Conservation (phyloP, 1,139 yeast genomes). For the Komagataea norvegica region DNA sequence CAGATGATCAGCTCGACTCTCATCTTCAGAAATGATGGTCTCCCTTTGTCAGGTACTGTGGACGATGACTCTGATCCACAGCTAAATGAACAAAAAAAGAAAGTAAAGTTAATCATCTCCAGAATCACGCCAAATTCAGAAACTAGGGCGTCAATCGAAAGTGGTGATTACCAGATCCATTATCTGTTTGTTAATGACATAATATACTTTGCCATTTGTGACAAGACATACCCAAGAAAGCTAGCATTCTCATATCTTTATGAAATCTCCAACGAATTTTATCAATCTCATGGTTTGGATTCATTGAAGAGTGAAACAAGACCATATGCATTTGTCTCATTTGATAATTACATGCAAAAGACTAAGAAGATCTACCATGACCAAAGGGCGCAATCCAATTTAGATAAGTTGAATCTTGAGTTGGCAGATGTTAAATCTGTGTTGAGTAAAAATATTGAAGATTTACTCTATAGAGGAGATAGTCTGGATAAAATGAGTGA, state of each 20-base stretch:
- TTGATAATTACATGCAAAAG: conserved; percentile 78
- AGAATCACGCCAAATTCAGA: conserved; percentile 79
- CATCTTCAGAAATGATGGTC: conserved; percentile 70
- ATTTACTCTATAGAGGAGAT: conserved; percentile 89
- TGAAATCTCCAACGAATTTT: conserved; percentile 80
- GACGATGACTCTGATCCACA: conserved; percentile 65
- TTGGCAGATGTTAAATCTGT: conserved; percentile 90
- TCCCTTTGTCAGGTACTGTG: conserved; percentile 89
- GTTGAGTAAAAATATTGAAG: conserved; percentile 95
- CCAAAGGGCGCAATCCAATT: conserved; percentile 81
- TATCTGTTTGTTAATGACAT: conserved; percentile 62
- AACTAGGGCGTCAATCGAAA: conserved; percentile 79
- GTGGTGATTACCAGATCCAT: conserved; percentile 71
- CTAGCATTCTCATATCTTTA: conserved; percentile 82
- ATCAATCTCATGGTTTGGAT: conserved; percentile 71
- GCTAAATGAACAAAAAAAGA: conserved; percentile 74
- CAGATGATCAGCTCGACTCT: conserved; percentile 69
- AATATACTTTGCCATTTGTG: conserved; percentile 74
- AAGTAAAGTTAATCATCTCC: conserved; percentile 71
- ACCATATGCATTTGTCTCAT: conserved; percentile 87
- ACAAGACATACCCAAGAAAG: conserved; percentile 76
- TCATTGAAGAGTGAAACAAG: conserved; percentile 59
- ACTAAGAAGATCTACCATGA: conserved; percentile 88
- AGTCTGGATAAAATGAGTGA: conserved; percentile 90
- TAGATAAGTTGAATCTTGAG: conserved; percentile 82